Evolutionary conservation across 495 filamentous ascomycete genomes (phyloP), one percentile per base, ranked within the genome.

Genomic region (Tuber melanosporum): DNA sequence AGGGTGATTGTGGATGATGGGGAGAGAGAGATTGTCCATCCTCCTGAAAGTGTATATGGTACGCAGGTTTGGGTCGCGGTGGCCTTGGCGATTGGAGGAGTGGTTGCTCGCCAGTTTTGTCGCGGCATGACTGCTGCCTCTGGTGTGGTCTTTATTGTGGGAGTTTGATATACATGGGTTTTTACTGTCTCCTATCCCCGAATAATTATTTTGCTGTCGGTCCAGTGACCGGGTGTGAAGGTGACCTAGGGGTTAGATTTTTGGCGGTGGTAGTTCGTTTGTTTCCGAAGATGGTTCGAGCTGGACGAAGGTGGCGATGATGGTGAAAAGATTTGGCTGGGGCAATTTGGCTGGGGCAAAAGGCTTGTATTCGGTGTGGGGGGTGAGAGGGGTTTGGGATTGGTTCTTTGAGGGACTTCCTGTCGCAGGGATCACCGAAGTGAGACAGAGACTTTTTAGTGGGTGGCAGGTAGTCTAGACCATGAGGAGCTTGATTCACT

Each of bases 21-120:
- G 70, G 88, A 85, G 73, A 87, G 87, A 73, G 88, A 87, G 71
- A 94, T 81, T 49, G 90, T 82, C 19, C 91, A 91, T 84, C 87
- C 87, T 47, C 85, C 84, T 10, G 91, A 90, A 22, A 94, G 86
- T 39, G 89, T 86, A 82, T 91, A 87, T 10, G 90, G 90, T 20
- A 88, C 89, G 82, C 91, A 92, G 45, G 81, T 76, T 17, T 57
- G 47, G 32, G 77, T 36, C 0, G 77, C 57, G 10, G 78, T 44
- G 43, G 78, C 70, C 22, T 62, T 77, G 47, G 73, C 70, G 19
- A 75, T 71, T 10, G 46, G 71, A 26, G 72, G 10, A 57, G 81
- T 79, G 43, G 77, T 73, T n/a, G 72, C 81, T 46, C 81, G 80
- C 81, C 81, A 82, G 80, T 78, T 79, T 75, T 82, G 81, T 49